Percentiles rank a stretch among this genome's conserved stretches.
Conservation (phyloP, 2,329 filamentous ascomycete species). For the Diaporthe capsici region DNA sequence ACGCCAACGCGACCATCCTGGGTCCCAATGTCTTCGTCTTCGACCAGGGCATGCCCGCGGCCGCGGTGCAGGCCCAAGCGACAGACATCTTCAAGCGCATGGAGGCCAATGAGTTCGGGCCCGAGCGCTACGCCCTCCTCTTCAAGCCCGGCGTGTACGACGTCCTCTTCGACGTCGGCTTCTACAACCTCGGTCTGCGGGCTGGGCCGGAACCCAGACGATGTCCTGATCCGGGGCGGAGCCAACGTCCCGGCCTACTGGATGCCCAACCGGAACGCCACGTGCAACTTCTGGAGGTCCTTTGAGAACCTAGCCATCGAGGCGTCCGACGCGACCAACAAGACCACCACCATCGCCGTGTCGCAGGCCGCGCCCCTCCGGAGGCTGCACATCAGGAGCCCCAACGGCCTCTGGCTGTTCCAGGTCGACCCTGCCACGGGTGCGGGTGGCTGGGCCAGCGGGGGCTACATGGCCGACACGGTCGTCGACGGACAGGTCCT, state of each 20-base stretch:
- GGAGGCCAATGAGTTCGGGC: constrained; percentile 52
- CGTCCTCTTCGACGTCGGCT: constrained; percentile 52
- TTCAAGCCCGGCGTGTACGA: constrained; percentile 51
- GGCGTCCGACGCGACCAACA: constrained; percentile 50
- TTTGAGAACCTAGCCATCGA: constrained; percentile 52
- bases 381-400: constrained; percentile 50
- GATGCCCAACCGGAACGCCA: constrained; percentile 53
- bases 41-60: constrained; percentile 48
- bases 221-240: constrained; percentile 51
- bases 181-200: constrained; percentile 52
- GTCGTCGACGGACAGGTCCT: constrained; percentile 50
- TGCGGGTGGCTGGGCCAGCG: constrained; percentile 52
- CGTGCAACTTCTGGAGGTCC: constrained; percentile 53
- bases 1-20: constrained; percentile 49
- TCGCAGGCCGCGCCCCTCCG: constrained; percentile 52
- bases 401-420: constrained; percentile 52
- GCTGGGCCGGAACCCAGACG: constrained; percentile 49
- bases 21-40: constrained; percentile 52
- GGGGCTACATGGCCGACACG: constrained; percentile 52
- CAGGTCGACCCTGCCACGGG: constrained; percentile 51
- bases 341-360: constrained; percentile 52
- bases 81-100: constrained; percentile 50
- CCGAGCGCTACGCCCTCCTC: constrained; percentile 50
- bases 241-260: constrained; percentile 52
- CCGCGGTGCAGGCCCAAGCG: constrained; percentile 48